Evolutionary conservation across 2,329 filamentous ascomycete species (phyloP).

Genomic region (Tolypocladium guangdongense): DNA sequence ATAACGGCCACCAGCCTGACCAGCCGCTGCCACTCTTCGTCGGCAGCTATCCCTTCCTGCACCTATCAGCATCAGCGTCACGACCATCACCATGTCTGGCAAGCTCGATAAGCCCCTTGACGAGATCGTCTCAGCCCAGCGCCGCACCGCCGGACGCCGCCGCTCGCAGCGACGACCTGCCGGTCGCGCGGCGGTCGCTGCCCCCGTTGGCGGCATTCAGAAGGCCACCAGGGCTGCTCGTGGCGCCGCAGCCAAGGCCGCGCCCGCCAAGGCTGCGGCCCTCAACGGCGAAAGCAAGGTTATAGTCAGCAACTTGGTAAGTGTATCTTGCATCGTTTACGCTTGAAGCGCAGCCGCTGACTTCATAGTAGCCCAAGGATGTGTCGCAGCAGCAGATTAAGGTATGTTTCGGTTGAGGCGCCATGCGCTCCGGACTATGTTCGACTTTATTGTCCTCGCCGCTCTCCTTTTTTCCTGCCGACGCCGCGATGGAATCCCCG

Average conservation of each 20-base stretch:
- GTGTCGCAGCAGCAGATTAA: conserved; percentile 96
- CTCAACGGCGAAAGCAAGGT: conserved; percentile 78
- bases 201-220: conserved; percentile 76
- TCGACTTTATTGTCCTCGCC: conserved; percentile 44
- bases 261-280: conserved; percentile 52
- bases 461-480: conserved; percentile 19
- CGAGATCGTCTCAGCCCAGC: conserved; percentile 81
- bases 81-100: conserved; percentile 60
- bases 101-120: conserved; percentile 97
- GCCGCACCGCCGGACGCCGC: conserved; percentile 45
- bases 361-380: conserved; percentile 69
- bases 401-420: conserved; percentile 96
- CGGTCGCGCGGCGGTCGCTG: conserved; percentile 43
- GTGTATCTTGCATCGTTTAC: conserved; percentile 20
- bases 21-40: background rate
- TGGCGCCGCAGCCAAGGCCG: conserved; percentile 45
- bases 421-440: conserved; percentile 57
- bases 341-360: background rate
- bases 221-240: conserved; percentile 60
- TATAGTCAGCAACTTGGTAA: conserved; percentile 95
- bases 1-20: background rate
- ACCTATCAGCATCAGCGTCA: conserved; percentile 10
- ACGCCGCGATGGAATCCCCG: conserved; percentile 9
- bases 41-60: background rate
- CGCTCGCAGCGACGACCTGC: conserved; percentile 38